Evolutionary conservation across 805 yeast species (phyloP).

Genomic region (Candida loeiensis): DNA sequence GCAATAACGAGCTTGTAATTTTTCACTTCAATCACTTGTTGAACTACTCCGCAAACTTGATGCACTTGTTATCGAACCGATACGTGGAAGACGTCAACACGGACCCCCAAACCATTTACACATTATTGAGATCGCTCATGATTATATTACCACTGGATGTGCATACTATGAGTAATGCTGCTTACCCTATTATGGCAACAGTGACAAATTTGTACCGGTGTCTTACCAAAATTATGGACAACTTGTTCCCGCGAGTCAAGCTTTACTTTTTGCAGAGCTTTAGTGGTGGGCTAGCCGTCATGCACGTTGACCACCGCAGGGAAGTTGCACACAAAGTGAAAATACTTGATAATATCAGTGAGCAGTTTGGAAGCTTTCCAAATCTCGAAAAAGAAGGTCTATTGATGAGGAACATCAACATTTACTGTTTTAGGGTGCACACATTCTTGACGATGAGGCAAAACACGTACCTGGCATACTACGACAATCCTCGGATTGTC

Average conservation of each 20-base stretch:
- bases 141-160: conserved; percentile 20
- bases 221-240: conserved; percentile 16
- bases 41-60: conserved; percentile 8
- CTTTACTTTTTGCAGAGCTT: conserved; percentile 21
- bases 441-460: conserved; percentile 21
- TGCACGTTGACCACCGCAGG: too few relatives aligned
- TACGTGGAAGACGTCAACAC: conserved; percentile 4
- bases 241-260: conserved; percentile 21
- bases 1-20: not conserved
- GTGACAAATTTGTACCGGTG: conserved; percentile 15
- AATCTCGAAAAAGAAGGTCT: conserved; percentile 1
- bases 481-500: conserved; percentile 12
- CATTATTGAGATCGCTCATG: conserved; percentile 20
- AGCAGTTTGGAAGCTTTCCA: conserved; percentile 1
- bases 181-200: conserved; percentile 9
- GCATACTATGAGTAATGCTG: conserved; percentile 14
- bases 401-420: conserved; percentile 8
- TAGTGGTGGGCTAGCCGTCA: conserved; percentile 19
- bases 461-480: conserved; percentile 16
- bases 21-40: conserved; percentile 13
- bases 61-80: not conserved
- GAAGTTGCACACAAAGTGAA: too few relatives aligned
- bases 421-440: conserved; percentile 17
- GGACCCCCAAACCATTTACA: conserved; percentile 14
- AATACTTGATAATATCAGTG: not conserved